A percentile compares a stretch with the other conserved stretches of the same genome.
phyloP scores from a whole-genome alignment of 2,329 filamentous ascomycete species.

The Exophiala phaeomuriformis region DNA sequence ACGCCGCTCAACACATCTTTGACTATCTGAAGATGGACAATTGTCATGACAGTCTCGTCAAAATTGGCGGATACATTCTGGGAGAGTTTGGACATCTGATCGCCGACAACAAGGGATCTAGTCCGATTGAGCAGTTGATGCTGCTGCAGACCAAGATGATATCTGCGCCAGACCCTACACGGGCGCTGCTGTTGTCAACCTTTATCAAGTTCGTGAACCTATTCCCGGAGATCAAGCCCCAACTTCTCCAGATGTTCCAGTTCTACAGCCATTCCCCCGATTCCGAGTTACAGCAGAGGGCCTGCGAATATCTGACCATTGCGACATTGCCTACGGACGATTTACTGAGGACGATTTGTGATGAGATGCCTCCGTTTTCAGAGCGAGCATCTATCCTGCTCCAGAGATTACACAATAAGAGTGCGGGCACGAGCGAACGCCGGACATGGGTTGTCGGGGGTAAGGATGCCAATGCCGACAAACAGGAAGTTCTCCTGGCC shows the following conservation, averaged over 20 bases:
- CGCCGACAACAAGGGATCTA: slow-evolving; percentile 83
- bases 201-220: slow-evolving; percentile 98
- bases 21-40: slow-evolving; percentile 88
- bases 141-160: slow-evolving; percentile 85
- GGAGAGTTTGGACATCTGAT: slow-evolving; percentile 97
- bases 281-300: slow-evolving; percentile 89
- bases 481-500: slow-evolving; percentile 69
- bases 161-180: slow-evolving; percentile 77
- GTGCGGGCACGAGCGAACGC: slow-evolving; percentile 85
- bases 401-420: slow-evolving; percentile 89
- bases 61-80: slow-evolving; percentile 92
- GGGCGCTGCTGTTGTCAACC: slow-evolving; percentile 88
- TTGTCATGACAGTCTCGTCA: slow-evolving; percentile 94
- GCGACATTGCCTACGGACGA: slow-evolving; percentile 84
- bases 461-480: slow-evolving; percentile 82
- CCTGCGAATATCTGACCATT: slow-evolving; percentile 86
- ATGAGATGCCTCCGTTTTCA: slow-evolving; percentile 98
- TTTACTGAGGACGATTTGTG: slow-evolving; percentile 83
- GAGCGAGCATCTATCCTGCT: slow-evolving; percentile 87
- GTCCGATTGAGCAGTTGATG: slow-evolving; percentile 94
- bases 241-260: slow-evolving; percentile 81
- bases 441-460: slow-evolving; percentile 97
- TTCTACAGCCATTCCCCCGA: slow-evolving; percentile 92
- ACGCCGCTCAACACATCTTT: slow-evolving; percentile 86
- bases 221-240: slow-evolving; percentile 96